Evolutionary conservation across 805 yeast species (phyloP), one percentile per base, ranked within the genome.

Genomic region (Saccharomyces kudriavzevii): DNA sequence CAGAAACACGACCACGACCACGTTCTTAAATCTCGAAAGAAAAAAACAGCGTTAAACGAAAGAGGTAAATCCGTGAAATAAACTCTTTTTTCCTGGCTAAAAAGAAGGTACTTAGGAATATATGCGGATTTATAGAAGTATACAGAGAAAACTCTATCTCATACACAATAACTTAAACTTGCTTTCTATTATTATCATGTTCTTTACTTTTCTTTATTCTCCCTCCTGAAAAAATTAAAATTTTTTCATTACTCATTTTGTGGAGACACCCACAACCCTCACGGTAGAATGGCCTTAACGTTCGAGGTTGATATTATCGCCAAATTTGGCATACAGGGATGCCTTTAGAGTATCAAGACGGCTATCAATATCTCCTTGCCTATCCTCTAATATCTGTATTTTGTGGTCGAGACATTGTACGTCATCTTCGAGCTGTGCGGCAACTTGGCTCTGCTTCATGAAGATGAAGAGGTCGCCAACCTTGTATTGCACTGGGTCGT

Each of bases 301-400:
- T 67, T 92, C 99, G 49, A 92, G 73, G 67, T 91, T 91, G 66
- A 92, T 94, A 54, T 89, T 83, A 61, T 80, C 81, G 26, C 98
- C 99, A 66, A 92, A 94, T 68, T 87, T 89, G 17, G 88, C 89
- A 64, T 92, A 94, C 53, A 92, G 74, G n/a, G 75, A 77, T 31
- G 80, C 78, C 72, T 92, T 92, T 62, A 92, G 77, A 28, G 69
- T 77, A 9, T 70, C 68, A 69, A 92, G 74, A 54, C 79, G 72
- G 3, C 75, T 77, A 55, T 83, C 84, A 35, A 84, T 72, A 1
- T 66, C 74, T 1, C 75, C 80, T 31, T 87, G 74, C 55, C 77
- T 66, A 2, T 65, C 62, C 40, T 81, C 82, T 26, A 80, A 60
- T 1, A 63, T 64, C 1, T 69, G 74, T 24, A 90, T 78, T 48